Conservation (phyloP, 23 red algal genomes). For the Gracilaria domingensis region DNA sequence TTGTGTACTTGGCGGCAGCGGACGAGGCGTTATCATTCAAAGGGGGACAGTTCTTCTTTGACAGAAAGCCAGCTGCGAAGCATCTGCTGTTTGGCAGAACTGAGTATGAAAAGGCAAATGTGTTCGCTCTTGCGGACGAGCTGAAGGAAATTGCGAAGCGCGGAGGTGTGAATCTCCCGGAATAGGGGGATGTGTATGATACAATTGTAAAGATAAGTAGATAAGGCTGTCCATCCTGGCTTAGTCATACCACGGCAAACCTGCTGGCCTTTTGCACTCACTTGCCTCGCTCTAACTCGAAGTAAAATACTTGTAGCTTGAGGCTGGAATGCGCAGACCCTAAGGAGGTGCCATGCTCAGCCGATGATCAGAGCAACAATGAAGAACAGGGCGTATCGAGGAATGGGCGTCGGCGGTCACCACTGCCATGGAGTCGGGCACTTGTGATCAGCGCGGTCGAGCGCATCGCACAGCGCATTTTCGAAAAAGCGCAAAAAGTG, state of each 20-base stretch:
- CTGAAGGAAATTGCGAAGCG: background rate
- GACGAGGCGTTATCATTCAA: conserved; percentile 45
- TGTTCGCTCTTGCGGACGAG: background rate
- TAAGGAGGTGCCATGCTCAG: no score
- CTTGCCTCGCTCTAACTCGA: no score
- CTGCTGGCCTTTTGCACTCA: no score
- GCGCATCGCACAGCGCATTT: background rate
- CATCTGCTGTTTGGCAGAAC: conserved; percentile 72
- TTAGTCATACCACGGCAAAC: no score
- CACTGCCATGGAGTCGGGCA: no score
- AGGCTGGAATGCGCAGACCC: no score
- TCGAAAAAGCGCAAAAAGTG: background rate
- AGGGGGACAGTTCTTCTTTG: conserved; percentile 77
- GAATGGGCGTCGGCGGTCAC: no score
- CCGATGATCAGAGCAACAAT: background rate
- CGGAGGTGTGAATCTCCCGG: background rate
- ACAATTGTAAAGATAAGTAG: no score
- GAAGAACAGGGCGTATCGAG: no score
- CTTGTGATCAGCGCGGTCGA: background rate
- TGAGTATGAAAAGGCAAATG: background rate
- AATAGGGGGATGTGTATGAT: background rate
- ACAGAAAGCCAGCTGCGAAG: conserved; percentile 63
- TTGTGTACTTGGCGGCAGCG: conserved; percentile 79
- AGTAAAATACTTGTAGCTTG: no score
- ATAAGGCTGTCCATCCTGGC: no score